Conservation (phyloP, 2,329 filamentous ascomycete genomes). For the Emergomyces orientalis region DNA sequence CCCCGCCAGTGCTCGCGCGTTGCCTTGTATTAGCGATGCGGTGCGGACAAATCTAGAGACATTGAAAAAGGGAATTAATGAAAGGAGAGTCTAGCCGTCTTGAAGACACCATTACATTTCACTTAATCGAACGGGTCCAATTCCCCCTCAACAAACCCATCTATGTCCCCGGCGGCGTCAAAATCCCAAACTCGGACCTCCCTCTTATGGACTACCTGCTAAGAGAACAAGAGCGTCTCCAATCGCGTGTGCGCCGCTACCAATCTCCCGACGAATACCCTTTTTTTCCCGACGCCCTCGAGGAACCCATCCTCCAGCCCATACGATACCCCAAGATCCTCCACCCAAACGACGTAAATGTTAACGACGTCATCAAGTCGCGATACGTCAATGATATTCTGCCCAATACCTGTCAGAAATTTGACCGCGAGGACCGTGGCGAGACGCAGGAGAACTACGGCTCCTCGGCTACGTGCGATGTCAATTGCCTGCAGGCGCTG, state of each 20-base stretch:
- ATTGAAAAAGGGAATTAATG: background rate
- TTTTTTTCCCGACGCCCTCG: slow-evolving; percentile 79
- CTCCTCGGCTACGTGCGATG: slow-evolving; percentile 81
- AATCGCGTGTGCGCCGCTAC: slow-evolving; percentile 89
- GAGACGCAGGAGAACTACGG: slow-evolving; percentile 93
- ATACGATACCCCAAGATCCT: slow-evolving; percentile 82
- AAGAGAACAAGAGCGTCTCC: slow-evolving; percentile 76
- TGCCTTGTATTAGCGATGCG: background rate
- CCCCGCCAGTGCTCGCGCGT: slow-evolving; percentile 5
- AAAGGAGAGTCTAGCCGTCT: slow-evolving; percentile 57
- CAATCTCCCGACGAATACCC: slow-evolving; percentile 95
- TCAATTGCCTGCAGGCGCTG: slow-evolving; percentile 78
- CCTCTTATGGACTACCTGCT: slow-evolving; percentile 95
- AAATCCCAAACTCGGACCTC: slow-evolving; percentile 61
- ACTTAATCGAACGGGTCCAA: slow-evolving; percentile 95
- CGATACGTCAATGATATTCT: slow-evolving; percentile 79
- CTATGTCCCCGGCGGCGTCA: slow-evolving; percentile 70
- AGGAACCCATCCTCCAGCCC: slow-evolving; percentile 73
- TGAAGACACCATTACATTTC: slow-evolving; percentile 95
- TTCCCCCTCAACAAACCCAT: slow-evolving; percentile 87
- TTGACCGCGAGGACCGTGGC: slow-evolving; percentile 61
- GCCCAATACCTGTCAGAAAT: slow-evolving; percentile 70
- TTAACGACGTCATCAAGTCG: slow-evolving; percentile 77
- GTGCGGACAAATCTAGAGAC: background rate
- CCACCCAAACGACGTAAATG: slow-evolving; percentile 78